These are phyloP conservation scores for Chaetoceros muelleri DNA, from an alignment of 108 stramenopile species.

Conservation along the genomic window DNA sequence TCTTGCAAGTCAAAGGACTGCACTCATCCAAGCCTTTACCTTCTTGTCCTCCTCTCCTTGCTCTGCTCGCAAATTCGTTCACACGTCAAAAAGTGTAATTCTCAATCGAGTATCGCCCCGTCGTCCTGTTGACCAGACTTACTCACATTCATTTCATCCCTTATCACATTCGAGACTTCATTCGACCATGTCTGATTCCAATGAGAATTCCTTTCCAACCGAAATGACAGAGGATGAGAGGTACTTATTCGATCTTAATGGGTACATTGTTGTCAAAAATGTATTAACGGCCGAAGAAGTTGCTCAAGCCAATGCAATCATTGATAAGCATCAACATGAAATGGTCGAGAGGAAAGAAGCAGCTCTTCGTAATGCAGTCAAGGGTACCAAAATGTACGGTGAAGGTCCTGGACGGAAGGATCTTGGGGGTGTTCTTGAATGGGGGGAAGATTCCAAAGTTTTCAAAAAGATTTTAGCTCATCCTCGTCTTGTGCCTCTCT, in stretches of 20 bases:
- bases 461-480: slow-evolving; percentile 79
- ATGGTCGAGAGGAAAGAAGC: slow-evolving; percentile 54
- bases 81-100: no score
- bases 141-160: background rate
- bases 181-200: background rate
- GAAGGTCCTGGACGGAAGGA: slow-evolving; percentile 72
- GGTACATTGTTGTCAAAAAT: slow-evolving; percentile 68
- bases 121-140: no score
- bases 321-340: slow-evolving; percentile 56
- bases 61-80: no score
- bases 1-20: background rate
- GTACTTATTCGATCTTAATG: slow-evolving; percentile 90
- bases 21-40: background rate
- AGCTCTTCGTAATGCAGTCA: slow-evolving; percentile 60
- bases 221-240: slow-evolving; percentile 76
- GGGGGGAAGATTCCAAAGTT: slow-evolving; percentile 64
- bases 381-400: slow-evolving; percentile 58
- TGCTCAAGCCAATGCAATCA: slow-evolving; percentile 54
- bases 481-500: slow-evolving; percentile 71
- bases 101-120: no score
- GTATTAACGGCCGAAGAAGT: slow-evolving; percentile 78
- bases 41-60: no score
- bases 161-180: background rate
- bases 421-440: slow-evolving; percentile 79
- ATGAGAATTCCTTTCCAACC: slow-evolving; percentile 3